Percentiles rank a stretch among this genome's conserved stretches.
These are phyloP conservation scores for Pythium periplocum DNA, from an alignment of 352 stramenopile genomes.

Conservation along the genomic window DNA sequence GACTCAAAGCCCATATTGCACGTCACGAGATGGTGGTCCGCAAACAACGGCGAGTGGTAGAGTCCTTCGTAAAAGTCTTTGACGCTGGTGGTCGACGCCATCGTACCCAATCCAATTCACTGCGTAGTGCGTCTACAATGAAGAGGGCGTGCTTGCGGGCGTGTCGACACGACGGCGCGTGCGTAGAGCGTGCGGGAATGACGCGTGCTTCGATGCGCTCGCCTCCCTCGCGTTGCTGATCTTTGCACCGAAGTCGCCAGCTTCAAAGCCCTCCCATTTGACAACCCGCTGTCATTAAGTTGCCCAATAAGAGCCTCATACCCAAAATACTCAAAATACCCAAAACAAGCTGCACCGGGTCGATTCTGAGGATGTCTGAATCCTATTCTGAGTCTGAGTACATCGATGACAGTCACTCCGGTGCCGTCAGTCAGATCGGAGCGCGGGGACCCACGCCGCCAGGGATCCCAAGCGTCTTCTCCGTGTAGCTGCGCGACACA, in stretches of 20 bases:
- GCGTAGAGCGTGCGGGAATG: neutral
- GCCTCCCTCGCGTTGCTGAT: constrained; percentile 2
- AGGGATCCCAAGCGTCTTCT: too few species aligned
- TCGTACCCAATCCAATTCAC: neutral
- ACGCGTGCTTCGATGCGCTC: too few species aligned
- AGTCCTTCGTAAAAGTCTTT: constrained; percentile 74
- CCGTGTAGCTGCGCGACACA: too few species aligned
- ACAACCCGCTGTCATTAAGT: neutral
- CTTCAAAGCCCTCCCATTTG: constrained; percentile 6
- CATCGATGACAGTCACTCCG: too few species aligned
- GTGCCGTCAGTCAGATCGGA: too few species aligned
- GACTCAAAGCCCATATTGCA: constrained; percentile 67
- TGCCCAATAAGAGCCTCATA: constrained; percentile 3
- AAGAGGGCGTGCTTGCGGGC: neutral
- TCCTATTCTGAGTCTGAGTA: too few species aligned
- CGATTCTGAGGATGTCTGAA: too few species aligned
- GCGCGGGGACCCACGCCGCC: too few species aligned
- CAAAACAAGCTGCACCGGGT: neutral
- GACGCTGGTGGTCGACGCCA: constrained; percentile 21
- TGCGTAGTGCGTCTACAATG: too few species aligned
- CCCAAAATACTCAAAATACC: neutral
- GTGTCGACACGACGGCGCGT: neutral
- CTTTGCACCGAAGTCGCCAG: constrained; percentile 14
- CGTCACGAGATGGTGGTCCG: constrained; percentile 53
- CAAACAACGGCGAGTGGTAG: constrained; percentile 66